Percentiles rank a stretch among this genome's conserved stretches.
Conservation (phyloP, 371 early-diverging fungal species). For the Rhizopus delemar region DNA sequence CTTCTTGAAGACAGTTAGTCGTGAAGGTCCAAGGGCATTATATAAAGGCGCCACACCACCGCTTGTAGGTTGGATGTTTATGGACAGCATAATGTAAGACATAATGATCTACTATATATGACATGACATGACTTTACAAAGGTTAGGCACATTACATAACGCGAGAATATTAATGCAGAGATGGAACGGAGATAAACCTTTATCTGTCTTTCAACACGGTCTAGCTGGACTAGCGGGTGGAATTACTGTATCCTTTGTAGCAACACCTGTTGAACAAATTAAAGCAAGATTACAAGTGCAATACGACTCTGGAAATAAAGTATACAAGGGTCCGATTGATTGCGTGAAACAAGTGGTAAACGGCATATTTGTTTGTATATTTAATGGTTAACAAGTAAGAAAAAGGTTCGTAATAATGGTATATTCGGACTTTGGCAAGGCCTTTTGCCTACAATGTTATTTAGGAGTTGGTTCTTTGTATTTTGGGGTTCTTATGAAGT, state of each 20-base stretch:
- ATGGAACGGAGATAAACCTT: conserved; percentile 62
- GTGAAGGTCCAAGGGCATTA: conserved; percentile 81
- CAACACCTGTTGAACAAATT: conserved; percentile 88
- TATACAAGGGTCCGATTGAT: conserved; percentile 85
- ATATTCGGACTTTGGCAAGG: conserved; percentile 83
- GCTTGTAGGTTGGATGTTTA: conserved; percentile 88
- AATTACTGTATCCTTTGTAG: conserved; percentile 84
- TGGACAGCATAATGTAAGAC: conserved; percentile 81
- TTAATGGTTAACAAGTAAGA: neutral
- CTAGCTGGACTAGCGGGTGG: conserved; percentile 84
- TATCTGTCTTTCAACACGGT: conserved; percentile 70
- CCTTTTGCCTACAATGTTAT: conserved; percentile 76
- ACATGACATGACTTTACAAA: conserved; percentile 18
- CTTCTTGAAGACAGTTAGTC: conserved; percentile 63
- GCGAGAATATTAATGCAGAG: conserved; percentile 68
- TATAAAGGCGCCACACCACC: conserved; percentile 95
- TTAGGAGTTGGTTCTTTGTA: conserved; percentile 86
- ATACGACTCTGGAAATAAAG: conserved; percentile 70
- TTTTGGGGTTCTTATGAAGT: conserved; percentile 89
- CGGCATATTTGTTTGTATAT: neutral
- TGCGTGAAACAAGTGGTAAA: conserved; percentile 75
- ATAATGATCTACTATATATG: neutral
- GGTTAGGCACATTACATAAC: conserved; percentile 84
- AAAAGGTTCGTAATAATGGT: conserved; percentile 73
- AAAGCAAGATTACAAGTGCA: conserved; percentile 89